These are phyloP conservation scores for Amanita brunnescens DNA, from an alignment of 768 basidiomycete species.

Conservation along the genomic window DNA sequence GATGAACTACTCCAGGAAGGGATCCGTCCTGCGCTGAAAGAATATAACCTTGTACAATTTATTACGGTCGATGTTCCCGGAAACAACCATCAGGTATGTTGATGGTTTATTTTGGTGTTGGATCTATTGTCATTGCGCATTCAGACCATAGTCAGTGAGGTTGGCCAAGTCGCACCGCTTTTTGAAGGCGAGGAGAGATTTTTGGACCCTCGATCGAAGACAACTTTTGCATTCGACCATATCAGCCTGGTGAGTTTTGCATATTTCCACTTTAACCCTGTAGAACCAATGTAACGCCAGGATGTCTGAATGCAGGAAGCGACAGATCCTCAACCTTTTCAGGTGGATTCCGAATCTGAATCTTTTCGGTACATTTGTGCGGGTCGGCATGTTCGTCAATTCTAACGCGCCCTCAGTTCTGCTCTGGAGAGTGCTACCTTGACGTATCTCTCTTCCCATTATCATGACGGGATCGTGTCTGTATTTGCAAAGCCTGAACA, in stretches of 20 bases:
- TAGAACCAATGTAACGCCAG: constrained; percentile 8
- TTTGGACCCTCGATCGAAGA: constrained; percentile 74
- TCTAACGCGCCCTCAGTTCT: constrained; percentile 30
- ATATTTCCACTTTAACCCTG: background rate
- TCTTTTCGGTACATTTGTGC: constrained; percentile 54
- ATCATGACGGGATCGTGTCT: constrained; percentile 65
- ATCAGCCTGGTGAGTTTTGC: constrained; percentile 55
- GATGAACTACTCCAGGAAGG: constrained; percentile 77
- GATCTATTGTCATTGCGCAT: constrained; percentile 14
- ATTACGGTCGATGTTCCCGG: constrained; percentile 80
- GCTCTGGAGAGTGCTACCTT: constrained; percentile 63
- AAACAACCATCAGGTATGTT: constrained; percentile 61
- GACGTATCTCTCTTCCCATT: constrained; percentile 74
- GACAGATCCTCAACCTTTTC: constrained; percentile 57
- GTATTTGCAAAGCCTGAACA: constrained; percentile 51
- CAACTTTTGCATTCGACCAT: constrained; percentile 80
- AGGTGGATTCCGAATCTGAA: constrained; percentile 59
- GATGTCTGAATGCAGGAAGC: constrained; percentile 48
- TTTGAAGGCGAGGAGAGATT: constrained; percentile 57
- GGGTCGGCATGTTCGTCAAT: background rate
- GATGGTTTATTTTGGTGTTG: background rate
- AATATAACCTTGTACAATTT: constrained; percentile 87
- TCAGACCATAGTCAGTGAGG: constrained; percentile 78
- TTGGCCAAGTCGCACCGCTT: constrained; percentile 39
- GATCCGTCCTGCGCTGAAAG: constrained; percentile 65